Conservation (phyloP, 2,329 filamentous ascomycete genomes). For the Aureobasidium sp. region DNA sequence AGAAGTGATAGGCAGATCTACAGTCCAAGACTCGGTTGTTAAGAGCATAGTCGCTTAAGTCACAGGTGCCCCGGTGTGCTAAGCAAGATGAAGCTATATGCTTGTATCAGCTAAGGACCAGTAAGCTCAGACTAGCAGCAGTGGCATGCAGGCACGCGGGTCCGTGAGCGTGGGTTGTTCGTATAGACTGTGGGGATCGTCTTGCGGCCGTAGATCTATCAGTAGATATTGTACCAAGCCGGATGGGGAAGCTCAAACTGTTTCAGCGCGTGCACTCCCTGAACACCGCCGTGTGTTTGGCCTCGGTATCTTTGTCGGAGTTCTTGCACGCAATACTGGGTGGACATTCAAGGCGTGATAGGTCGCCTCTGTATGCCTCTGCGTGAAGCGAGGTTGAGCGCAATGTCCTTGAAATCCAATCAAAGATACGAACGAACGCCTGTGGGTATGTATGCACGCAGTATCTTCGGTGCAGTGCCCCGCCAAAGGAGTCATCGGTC, state of each 20-base stretch:
- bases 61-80: background rate
- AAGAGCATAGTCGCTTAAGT: conserved; percentile 1
- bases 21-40: conserved; percentile 8
- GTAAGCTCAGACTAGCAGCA: background rate
- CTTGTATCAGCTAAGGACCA: background rate
- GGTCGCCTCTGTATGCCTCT: background rate
- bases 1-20: conserved; percentile 9
- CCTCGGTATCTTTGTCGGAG: conserved; percentile 11
- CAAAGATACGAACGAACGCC: background rate
- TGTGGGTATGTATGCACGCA: no score
- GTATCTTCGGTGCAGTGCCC: no score
- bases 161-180: background rate
- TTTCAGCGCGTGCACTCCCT: conserved; percentile 6
- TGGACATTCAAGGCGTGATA: background rate
- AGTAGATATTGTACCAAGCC: background rate
- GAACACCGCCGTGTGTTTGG: background rate
- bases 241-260: background rate
- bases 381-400: background rate
- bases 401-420: background rate
- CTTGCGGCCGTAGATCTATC: conserved; percentile 13
- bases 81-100: conserved; percentile 1
- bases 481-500: no score
- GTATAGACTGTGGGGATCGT: conserved; percentile 12
- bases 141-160: conserved; percentile 10
- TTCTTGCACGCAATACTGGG: background rate